These are phyloP conservation scores for Saccharomyces hybrid DNA, from an alignment of 1,139 yeast species.

Conservation along the genomic window DNA sequence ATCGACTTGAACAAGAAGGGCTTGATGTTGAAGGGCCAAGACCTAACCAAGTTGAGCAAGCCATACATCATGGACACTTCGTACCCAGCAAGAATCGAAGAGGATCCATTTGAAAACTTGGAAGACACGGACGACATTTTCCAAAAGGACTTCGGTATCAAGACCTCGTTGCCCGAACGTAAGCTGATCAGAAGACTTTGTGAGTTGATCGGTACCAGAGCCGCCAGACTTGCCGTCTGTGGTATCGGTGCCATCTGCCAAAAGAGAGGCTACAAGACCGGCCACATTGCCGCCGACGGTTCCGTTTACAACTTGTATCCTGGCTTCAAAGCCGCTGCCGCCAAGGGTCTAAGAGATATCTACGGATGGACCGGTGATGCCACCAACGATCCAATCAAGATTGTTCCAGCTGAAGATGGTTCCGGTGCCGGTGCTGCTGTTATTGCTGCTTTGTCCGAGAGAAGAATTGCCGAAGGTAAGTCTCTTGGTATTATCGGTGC, in stretches of 20 bases:
- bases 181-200: constrained; percentile 74
- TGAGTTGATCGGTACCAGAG: constrained; percentile 82
- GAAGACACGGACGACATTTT: constrained; percentile 66
- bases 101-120: constrained; percentile 83
- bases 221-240: constrained; percentile 88
- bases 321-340: constrained; percentile 81
- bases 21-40: constrained; percentile 61
- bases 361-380: constrained; percentile 61
- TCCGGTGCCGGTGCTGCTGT: constrained; percentile 98
- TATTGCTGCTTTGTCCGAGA: constrained; percentile 86
- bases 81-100: constrained; percentile 77
- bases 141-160: constrained; percentile 47
- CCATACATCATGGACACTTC: constrained; percentile 82
- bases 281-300: constrained; percentile 96
- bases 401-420: constrained; percentile 95
- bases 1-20: constrained; percentile 63
- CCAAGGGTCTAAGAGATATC: constrained; percentile 79
- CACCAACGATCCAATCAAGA: constrained; percentile 55
- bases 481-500: constrained; percentile 55
- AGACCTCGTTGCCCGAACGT: constrained; percentile 71
- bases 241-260: constrained; percentile 93
- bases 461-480: constrained; percentile 60
- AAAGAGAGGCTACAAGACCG: constrained; percentile 70
- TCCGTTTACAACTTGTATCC: constrained; percentile 93
- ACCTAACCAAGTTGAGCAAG: constrained; percentile 48